Percentiles rank a stretch among this genome's conserved stretches.
Evolutionary conservation across 192 early-diverging fungal species (phyloP).

Genomic region (Backusella psychrophila): DNA sequence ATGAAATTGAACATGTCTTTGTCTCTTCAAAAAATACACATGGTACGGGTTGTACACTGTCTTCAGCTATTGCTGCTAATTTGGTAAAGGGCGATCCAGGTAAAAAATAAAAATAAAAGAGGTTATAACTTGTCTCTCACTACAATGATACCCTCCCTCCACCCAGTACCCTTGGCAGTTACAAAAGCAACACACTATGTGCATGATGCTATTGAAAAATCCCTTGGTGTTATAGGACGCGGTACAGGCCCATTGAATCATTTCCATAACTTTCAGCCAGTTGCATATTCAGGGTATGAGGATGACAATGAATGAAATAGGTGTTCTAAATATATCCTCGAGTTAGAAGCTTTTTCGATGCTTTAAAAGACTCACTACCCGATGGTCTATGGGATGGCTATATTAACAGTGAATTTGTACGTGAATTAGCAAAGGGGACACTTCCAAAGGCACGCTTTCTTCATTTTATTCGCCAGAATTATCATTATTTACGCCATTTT

Average conservation of each 20-base stretch:
- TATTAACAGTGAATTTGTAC: conserved; percentile 71
- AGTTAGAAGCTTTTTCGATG: conserved; percentile 18
- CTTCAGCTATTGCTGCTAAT: conserved; percentile 74
- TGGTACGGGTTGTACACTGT: conserved; percentile 87
- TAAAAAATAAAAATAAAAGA: conserved; percentile 10
- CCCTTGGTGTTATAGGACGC: conserved; percentile 54
- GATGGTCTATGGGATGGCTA: conserved; percentile 58
- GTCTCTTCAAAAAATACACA: conserved; percentile 72
- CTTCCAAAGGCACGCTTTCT: conserved; percentile 64
- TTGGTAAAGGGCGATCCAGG: conserved; percentile 55
- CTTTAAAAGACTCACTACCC: conserved; percentile 21
- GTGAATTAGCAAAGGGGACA: conserved; percentile 67
- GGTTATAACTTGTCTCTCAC: background rate
- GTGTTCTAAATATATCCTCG: background rate
- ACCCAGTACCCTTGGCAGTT: conserved; percentile 53
- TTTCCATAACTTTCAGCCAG: conserved; percentile 48
- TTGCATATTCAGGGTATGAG: conserved; percentile 42
- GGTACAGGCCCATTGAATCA: conserved; percentile 82
- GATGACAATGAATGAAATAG: background rate
- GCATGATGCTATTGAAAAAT: conserved; percentile 58
- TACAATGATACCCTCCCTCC: background rate
- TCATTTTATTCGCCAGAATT: conserved; percentile 84
- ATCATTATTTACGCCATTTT: conserved; percentile 76
- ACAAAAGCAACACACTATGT: conserved; percentile 59
- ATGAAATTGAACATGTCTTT: conserved; percentile 52